Conservation (phyloP, 768 basidiomycete species). For the Myochromella boudieri region DNA sequence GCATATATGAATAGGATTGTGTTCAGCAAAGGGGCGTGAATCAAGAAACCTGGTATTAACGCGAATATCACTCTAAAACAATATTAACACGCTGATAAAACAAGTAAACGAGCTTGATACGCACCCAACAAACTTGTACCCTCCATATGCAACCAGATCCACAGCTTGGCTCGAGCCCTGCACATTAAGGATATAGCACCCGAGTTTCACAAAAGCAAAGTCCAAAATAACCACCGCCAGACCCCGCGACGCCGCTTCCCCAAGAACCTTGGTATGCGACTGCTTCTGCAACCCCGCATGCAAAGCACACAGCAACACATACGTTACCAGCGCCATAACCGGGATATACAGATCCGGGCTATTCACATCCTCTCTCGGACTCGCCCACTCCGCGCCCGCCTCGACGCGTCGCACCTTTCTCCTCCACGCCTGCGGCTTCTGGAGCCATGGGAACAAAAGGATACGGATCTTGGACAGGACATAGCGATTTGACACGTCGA, state of each 20-base stretch:
- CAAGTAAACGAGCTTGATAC: conserved; percentile 22
- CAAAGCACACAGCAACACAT: conserved; percentile 86
- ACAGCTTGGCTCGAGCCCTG: conserved; percentile 67
- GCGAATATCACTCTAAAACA: conserved; percentile 74
- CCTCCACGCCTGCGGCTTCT: conserved; percentile 71
- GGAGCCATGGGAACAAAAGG: conserved; percentile 94
- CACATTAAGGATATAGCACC: conserved; percentile 92
- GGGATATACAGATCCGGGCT: conserved; percentile 97
- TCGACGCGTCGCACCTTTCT: conserved; percentile 67
- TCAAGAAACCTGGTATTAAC: conserved; percentile 69
- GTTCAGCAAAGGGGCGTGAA: conserved; percentile 62
- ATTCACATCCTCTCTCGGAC: conserved; percentile 93
- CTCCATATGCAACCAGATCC: conserved; percentile 89
- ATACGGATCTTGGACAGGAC: conserved; percentile 87
- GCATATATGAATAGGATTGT: conserved; percentile 77
- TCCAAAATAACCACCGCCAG: conserved; percentile 84
- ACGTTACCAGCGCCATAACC: conserved; percentile 95
- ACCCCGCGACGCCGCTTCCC: conserved; percentile 81
- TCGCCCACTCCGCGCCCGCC: conserved; percentile 68
- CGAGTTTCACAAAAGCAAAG: conserved; percentile 84
- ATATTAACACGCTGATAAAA: background rate
- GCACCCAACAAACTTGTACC: conserved; percentile 97
- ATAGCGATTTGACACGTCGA: conserved; percentile 96
- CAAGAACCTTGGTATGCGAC: conserved; percentile 89
- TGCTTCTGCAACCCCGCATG: conserved; percentile 78